Evolutionary conservation across 371 early-diverging fungal genomes (phyloP).

Genomic region (Basidiobolus meristosporus): DNA sequence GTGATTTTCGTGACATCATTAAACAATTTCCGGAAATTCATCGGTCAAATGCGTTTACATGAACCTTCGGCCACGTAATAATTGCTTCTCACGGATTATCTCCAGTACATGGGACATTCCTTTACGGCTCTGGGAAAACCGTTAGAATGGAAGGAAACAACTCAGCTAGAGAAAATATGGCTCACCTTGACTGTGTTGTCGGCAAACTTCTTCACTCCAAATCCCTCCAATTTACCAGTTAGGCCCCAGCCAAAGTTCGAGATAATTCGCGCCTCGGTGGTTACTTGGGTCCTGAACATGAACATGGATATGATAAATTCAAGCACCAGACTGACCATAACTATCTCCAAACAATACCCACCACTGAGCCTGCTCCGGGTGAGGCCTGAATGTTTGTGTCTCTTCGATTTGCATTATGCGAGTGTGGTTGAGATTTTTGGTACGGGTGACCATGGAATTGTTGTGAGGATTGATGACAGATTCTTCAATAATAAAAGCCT

Average conservation of each 20-base stretch:
- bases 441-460: slow-evolving; percentile 59
- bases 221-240: slow-evolving; percentile 59
- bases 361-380: slow-evolving; percentile 30
- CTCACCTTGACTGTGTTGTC: slow-evolving; percentile 58
- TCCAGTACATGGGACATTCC: slow-evolving; percentile 80
- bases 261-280: slow-evolving; percentile 67
- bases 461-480: slow-evolving; percentile 62
- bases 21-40: too few relatives aligned
- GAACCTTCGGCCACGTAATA: slow-evolving; percentile 8
- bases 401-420: slow-evolving; percentile 86
- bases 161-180: not conserved
- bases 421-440: slow-evolving; percentile 79
- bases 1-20: too few relatives aligned
- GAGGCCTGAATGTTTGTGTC: slow-evolving; percentile 47
- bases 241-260: slow-evolving; percentile 80
- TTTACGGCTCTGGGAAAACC: slow-evolving; percentile 50
- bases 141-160: not conserved
- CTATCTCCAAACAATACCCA: slow-evolving; percentile 3
- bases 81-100: slow-evolving; percentile 37
- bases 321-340: too few relatives aligned
- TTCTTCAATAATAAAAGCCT: slow-evolving; percentile 71
- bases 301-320: too few relatives aligned
- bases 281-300: slow-evolving; percentile 58
- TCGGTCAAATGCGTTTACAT: too few relatives aligned
- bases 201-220: slow-evolving; percentile 71